phyloP scores from a whole-genome alignment of 148 eudicot species.

The Spergularia bocconei region DNA sequence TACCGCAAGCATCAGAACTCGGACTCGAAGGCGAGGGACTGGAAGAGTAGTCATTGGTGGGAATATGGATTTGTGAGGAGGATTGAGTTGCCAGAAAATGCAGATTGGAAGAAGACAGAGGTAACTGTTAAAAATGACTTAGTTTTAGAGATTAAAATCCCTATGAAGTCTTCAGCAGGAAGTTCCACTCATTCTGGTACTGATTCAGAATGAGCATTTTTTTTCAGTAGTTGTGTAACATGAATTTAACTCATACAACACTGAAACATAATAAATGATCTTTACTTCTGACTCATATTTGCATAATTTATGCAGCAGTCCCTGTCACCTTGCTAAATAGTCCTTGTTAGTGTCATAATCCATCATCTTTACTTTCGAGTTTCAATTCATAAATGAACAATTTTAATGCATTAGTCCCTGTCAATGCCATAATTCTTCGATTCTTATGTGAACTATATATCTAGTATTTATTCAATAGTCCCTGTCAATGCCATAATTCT shows the following conservation, averaged over 20 bases:
- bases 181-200: conserved; percentile 29
- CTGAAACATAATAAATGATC: conserved; percentile 21
- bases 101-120: conserved; percentile 60
- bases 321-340: too few relatives aligned
- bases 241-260: conserved; percentile 22
- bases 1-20: conserved; percentile 42
- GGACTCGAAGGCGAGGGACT: conserved; percentile 42
- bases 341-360: too few relatives aligned
- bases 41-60: conserved; percentile 86
- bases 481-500: too few relatives aligned
- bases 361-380: too few relatives aligned
- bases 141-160: conserved; percentile 59
- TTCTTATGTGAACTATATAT: too few relatives aligned
- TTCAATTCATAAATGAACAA: too few relatives aligned
- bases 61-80: conserved; percentile 75
- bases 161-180: conserved; percentile 37
- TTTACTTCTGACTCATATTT: not conserved
- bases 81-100: conserved; percentile 72
- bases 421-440: too few relatives aligned
- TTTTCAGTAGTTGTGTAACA: conserved; percentile 13
- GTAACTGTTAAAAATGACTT: conserved; percentile 44
- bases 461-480: too few relatives aligned
- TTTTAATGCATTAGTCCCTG: too few relatives aligned
- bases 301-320: not conserved
- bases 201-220: conserved; percentile 26